Evolutionary conservation across 768 basidiomycete genomes (phyloP), one percentile per base, ranked within the genome.

Genomic region (Xanthoconium purpureum): DNA sequence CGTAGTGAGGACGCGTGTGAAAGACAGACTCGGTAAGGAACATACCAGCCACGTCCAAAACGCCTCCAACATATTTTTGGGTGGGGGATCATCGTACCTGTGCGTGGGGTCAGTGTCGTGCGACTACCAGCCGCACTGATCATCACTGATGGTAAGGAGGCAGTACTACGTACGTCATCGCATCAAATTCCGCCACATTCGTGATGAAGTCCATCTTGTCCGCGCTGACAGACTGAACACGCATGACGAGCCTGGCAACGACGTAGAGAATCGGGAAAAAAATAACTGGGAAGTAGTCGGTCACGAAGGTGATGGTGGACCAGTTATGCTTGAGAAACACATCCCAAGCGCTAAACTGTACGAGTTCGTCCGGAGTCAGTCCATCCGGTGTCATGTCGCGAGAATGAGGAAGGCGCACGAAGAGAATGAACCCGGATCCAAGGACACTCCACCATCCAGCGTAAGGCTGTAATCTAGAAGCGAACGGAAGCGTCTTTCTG

Each of bases 251-350:
- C 42, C 61, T 73, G 43, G 63, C 61, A 20, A 51, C 67, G 15
- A 76, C 3, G 65, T 77, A 84, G 12, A 84, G 58, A 43, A 80
- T 38, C 15, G 80, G 80, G 73, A 83, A 80, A 47, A 79, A 60
- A 37, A 64, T 62, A 54, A 78, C 58, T 8, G 77, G 74, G 28
- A 78, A 43, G 55, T 79, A 78, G 63, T 74, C 68, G 8, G 77
- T 78, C 29, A 79, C 69, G 56, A 78, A 78, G 1, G 64, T 70
- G 20, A 63, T 73, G 5, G 70, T 60, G 39, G 59, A 61, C 77
- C 77, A 78, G 42, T 65, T 58, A 15, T 61, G 69, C 20, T 59
- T 64, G 15, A 78, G 61, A 62, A 78, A 77, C 17, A 77, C 75
- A 28, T 61, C 50, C 71, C 72, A 78, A 0, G 70, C 74, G 58